Percentiles rank a stretch among this genome's conserved stretches.
These are phyloP conservation scores for Scedosporium apiospermum DNA, from an alignment of 2,329 filamentous ascomycete genomes.

Conservation along the genomic window DNA sequence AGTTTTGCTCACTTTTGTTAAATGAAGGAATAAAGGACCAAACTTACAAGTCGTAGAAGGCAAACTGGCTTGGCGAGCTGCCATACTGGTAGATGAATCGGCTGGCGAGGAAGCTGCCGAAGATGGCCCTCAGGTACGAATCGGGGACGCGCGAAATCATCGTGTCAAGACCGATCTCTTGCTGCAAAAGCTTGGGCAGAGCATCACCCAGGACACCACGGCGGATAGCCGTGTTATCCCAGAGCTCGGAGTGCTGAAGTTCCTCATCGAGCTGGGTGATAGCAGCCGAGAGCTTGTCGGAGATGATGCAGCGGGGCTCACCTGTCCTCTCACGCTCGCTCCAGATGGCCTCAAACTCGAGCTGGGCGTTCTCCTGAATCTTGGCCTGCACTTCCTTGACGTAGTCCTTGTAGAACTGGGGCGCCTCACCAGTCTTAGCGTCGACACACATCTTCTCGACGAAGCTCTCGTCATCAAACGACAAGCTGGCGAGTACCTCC, in stretches of 20 bases:
- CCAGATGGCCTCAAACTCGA: slow-evolving; percentile 99
- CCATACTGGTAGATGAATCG: slow-evolving; percentile 96
- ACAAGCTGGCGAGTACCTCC: slow-evolving; percentile 87
- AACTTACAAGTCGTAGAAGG: slow-evolving; percentile 95
- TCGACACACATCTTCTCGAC: slow-evolving; percentile 90
- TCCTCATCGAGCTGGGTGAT: slow-evolving; percentile 98
- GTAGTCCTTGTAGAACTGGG: slow-evolving; percentile 87
- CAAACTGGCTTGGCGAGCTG: slow-evolving; percentile 87
- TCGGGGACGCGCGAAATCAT: slow-evolving; percentile 84
- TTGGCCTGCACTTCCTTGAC: slow-evolving; percentile 85
- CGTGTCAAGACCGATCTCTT: slow-evolving; percentile 85
- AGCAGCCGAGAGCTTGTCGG: slow-evolving; percentile 79
- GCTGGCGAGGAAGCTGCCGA: slow-evolving; percentile 88
- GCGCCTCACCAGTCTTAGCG: slow-evolving; percentile 53
- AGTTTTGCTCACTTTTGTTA: slow-evolving; percentile 15
- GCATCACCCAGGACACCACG: slow-evolving; percentile 74
- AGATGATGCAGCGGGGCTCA: slow-evolving; percentile 72
- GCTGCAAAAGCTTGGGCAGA: slow-evolving; percentile 70
- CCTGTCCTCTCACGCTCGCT: slow-evolving; percentile 80
- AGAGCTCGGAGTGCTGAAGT: slow-evolving; percentile 84
- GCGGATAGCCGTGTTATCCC: slow-evolving; percentile 73
- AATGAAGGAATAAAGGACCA: background rate
- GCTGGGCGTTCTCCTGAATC: slow-evolving; percentile 80
- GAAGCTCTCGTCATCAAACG: slow-evolving; percentile 86
- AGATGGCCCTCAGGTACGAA: slow-evolving; percentile 86